Evolutionary conservation across 176 grass and related monocot genomes (phyloP).

Genomic region (Juncus inflexus): DNA sequence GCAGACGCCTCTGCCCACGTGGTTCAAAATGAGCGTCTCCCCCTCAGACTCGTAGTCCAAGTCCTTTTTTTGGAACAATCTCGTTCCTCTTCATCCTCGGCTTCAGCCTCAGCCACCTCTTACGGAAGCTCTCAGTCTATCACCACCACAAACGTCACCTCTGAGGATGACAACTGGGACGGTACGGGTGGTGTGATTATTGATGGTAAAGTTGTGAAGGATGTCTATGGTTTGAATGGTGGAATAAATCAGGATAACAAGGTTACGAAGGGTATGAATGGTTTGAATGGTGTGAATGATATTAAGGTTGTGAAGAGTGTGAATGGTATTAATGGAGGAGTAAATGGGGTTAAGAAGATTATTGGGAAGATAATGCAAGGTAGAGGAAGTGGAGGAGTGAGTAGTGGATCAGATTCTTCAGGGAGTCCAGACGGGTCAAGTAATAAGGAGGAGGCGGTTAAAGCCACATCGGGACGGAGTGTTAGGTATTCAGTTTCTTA

Average conservation of each 20-base stretch:
- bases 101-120: conserved; percentile 49
- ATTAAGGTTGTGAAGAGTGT: conserved; percentile 39
- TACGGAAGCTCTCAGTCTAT: conserved; percentile 91
- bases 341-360: conserved; percentile 43
- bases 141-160: conserved; percentile 67
- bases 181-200: conserved; percentile 40
- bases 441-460: neutral
- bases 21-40: conserved; percentile 91
- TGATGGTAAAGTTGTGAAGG: conserved; percentile 36
- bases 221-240: neutral
- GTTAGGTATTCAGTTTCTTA: conserved; percentile 17
- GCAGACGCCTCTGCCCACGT: conserved; percentile 64
- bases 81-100: conserved; percentile 44
- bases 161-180: conserved; percentile 65
- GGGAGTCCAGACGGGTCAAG: conserved; percentile 40
- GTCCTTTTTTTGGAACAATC: conserved; percentile 85
- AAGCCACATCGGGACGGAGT: conserved; percentile 11
- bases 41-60: conserved; percentile 76
- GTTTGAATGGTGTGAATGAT: conserved; percentile 25
- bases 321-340: conserved; percentile 2
- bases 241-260: conserved; percentile 35
- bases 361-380: conserved; percentile 48
- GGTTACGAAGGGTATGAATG: conserved; percentile 10
- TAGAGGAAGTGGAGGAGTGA: conserved; percentile 44
- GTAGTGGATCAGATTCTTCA: conserved; percentile 62